Base-by-base conservation (phyloP, 2,329 filamentous ascomycete genomes). In the Tympanopsis confertula region DNA sequence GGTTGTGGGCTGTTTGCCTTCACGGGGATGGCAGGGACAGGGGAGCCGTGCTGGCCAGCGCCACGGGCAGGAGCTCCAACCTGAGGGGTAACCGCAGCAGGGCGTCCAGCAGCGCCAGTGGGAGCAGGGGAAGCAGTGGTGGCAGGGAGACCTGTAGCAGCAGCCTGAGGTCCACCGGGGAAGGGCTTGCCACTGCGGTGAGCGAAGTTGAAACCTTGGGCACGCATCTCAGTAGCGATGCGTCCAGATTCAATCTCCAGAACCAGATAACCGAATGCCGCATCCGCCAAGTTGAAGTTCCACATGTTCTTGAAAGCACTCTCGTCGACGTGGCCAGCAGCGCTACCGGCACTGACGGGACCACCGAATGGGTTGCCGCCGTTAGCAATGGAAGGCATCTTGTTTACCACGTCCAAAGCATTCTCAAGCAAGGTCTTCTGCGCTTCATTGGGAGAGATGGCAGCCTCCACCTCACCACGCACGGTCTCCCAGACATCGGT, bases 301-400 rank as follows among this genome's bases (percentile, higher is more conserved):
- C 91, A 98, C 91, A 96, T 96, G 58, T 98, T 98, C 69, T 98
- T 98, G 74, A 98, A 98, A 1, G 91, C 91, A 51, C 88, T 95
- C 67, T 98, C 91, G 45, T 98, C 91, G 14, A 98, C 87, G 53
- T 94, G 85, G 20, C 91, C 91, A 37, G 86, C 80, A 41, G 76
- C 73, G 38, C 72, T 65, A 37, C 78, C 78, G 28, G 82, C 83
- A 36, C 78, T 76, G 38, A 80, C 75, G 20, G 86, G 85, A 13
- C 89, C 89, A 33, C 91, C 91, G 53, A 98, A 98, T 4, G 91
- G 91, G 57, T 96, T 96, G 17, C 91, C 91, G 39, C 91, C 91
- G 43, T 89, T 93, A 26, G 91, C 91, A 24, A 87, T 88, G 12
- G 79, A 82, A 10, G 91, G 91, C 91, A 98, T 98, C 71, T 94